Conservation (phyloP, 1,284 basidiomycete genomes). For the Leccinum brunneo-olivaceum region DNA sequence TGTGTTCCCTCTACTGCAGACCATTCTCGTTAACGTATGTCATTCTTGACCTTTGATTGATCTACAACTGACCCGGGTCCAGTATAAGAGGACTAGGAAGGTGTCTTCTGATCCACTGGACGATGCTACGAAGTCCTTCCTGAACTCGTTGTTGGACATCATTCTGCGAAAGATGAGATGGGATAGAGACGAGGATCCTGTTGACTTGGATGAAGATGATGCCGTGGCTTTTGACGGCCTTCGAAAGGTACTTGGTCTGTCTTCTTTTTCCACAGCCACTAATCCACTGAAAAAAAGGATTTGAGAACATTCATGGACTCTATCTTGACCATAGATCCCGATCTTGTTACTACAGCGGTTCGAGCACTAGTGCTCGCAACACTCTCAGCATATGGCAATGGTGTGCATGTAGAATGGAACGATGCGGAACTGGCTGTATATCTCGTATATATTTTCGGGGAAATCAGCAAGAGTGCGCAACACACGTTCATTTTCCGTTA, state of each 20-base stretch:
- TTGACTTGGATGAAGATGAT: constrained; percentile 88
- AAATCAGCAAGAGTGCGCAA: constrained; percentile 73
- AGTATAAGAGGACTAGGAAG: constrained; percentile 80
- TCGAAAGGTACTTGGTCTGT: constrained; percentile 56
- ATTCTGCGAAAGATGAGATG: constrained; percentile 89
- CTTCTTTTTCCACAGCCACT: constrained; percentile 4
- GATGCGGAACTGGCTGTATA: constrained; percentile 91
- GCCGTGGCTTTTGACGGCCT: constrained; percentile 78
- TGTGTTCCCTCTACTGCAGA: constrained; percentile 75
- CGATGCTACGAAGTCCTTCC: constrained; percentile 72
- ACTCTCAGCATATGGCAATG: constrained; percentile 57
- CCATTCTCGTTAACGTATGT: constrained; percentile 70
- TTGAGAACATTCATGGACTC: constrained; percentile 79
- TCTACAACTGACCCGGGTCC: constrained; percentile 8
- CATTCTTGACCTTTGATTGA: not conserved
- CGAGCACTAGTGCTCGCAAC: constrained; percentile 69
- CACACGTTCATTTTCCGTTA: not conserved
- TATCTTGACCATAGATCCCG: constrained; percentile 73
- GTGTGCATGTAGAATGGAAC: constrained; percentile 76
- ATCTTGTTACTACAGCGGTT: constrained; percentile 71
- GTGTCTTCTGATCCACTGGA: constrained; percentile 61
- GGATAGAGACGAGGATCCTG: constrained; percentile 77
- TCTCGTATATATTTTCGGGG: constrained; percentile 90
- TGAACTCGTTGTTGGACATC: constrained; percentile 74
- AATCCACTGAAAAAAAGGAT: constrained; percentile 44